Evolutionary conservation across 139 green algal genomes (phyloP), one percentile per base, ranked within the genome.

Genomic region (Nannochloris sp.): DNA sequence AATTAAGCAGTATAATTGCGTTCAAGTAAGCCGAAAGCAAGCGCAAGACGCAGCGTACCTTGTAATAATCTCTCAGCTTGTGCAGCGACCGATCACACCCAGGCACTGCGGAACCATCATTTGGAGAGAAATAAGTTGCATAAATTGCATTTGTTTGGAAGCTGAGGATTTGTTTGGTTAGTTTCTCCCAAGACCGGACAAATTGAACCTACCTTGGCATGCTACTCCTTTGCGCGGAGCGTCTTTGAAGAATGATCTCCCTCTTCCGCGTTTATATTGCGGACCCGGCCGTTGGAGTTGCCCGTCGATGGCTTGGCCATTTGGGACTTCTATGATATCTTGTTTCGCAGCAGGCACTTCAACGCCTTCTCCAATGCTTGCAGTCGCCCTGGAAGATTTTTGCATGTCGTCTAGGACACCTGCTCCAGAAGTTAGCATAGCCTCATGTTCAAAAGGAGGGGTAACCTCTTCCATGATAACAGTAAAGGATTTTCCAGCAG

Each of bases 61-160:
- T 78, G 71, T 78, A 78, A 47, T 78, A 78, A 14, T 73, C 71
- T 12, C 65, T 67, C 27, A 78, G 65, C 33, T 73, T 78, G 57
- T 78, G 57, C 35, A 78, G 32, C 5, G 71, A 67, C 23, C 47
- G 55, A 44, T 64, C 56, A 25, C 71, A 78, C 19, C 58, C 58
- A 23, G 71, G 71, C 13, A 78, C 71, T 70, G 63, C 38, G n/a
- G n/a, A n/a, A n/a, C n/a, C n/a, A n/a, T n/a, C n/a, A n/a, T n/a
- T n/a, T n/a, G n/a, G n/a, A n/a, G n/a, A n/a, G 13, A 15, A 64
- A 32, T 8, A 65, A n/a, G 23, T 12, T 27, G 12, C 9, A n/a
- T 53, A 15, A n/a, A 53, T 19, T 25, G 10, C 10, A n/a, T 53
- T 4, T 4, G 24, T 25, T 37, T 19, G 5, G 23, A 25, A 60